A percentile compares a stretch with the other conserved stretches of the same genome.
These are phyloP conservation scores for Alternaria metachromatica DNA, from an alignment of 2,329 filamentous ascomycete genomes.

Conservation along the genomic window DNA sequence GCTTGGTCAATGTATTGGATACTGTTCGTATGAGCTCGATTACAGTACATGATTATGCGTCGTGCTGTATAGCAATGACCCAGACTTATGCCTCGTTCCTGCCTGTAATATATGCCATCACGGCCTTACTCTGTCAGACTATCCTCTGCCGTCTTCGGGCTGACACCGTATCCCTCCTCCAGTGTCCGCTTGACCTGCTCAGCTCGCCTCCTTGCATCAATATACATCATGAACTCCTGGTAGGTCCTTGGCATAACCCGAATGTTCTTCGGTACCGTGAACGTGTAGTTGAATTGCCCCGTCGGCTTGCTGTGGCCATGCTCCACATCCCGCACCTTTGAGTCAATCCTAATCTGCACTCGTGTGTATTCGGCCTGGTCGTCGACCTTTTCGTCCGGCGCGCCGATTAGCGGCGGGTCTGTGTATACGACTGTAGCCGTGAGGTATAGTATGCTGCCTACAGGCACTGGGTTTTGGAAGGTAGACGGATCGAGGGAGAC, in stretches of 20 bases:
- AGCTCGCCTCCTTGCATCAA: slow-evolving; percentile 65
- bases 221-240: slow-evolving; percentile 69
- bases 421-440: slow-evolving; percentile 75
- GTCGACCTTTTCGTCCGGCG: slow-evolving; percentile 43
- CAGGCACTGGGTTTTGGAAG: slow-evolving; percentile 77
- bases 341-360: slow-evolving; percentile 74
- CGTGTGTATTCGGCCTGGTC: slow-evolving; percentile 59
- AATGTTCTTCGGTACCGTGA: slow-evolving; percentile 68
- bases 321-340: slow-evolving; percentile 74
- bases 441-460: slow-evolving; percentile 77
- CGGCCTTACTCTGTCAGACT: slow-evolving; percentile 45
- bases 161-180: slow-evolving; percentile 36
- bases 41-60: no score
- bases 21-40: not conserved
- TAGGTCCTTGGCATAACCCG: slow-evolving; percentile 71
- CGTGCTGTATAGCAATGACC: not conserved
- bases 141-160: slow-evolving; percentile 40
- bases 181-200: slow-evolving; percentile 54
- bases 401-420: slow-evolving; percentile 62
- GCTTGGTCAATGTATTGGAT: not conserved
- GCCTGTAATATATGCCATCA: not conserved
- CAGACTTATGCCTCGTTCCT: not conserved
- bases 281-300: slow-evolving; percentile 79
- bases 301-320: slow-evolving; percentile 72
- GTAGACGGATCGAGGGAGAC: slow-evolving; percentile 75